These are phyloP conservation scores for Cercophora samala DNA, from an alignment of 495 filamentous ascomycete species.

Conservation along the genomic window DNA sequence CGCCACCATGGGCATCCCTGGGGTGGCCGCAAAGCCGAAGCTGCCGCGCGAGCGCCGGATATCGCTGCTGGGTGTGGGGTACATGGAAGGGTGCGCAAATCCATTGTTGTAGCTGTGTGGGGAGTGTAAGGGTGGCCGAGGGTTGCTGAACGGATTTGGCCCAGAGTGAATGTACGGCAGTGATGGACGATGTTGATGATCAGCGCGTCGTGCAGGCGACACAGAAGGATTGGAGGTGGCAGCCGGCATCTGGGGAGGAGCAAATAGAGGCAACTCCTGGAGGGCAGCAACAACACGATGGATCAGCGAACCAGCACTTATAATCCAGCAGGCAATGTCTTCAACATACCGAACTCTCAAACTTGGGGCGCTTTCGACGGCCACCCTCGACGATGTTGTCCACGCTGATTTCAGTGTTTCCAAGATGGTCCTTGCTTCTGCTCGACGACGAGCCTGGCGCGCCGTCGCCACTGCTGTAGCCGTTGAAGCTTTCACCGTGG, in stretches of 20 bases:
- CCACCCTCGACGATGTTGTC: constrained; percentile 98
- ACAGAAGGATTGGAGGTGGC: constrained; percentile 86
- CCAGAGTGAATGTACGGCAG: constrained; percentile 68
- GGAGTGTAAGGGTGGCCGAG: constrained; percentile 64
- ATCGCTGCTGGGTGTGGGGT: constrained; percentile 57
- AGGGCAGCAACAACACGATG: constrained; percentile 14
- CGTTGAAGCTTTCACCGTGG: constrained; percentile 61
- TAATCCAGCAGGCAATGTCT: background rate
- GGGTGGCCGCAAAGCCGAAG: constrained; percentile 45
- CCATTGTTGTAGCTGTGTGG: constrained; percentile 68
- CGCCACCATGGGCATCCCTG: constrained; percentile 61
- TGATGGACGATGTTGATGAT: constrained; percentile 50
- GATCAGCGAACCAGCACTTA: constrained; percentile 16
- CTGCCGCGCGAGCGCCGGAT: constrained; percentile 66
- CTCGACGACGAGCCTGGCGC: constrained; percentile 70
- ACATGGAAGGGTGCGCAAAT: constrained; percentile 43
- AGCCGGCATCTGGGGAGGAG: constrained; percentile 86
- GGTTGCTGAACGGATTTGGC: constrained; percentile 70
- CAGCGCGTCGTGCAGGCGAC: constrained; percentile 77
- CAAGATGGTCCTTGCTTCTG: constrained; percentile 73
- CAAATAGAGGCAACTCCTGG: constrained; percentile 92
- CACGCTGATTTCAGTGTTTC: constrained; percentile 94
- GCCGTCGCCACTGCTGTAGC: constrained; percentile 78
- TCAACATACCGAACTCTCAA: constrained; percentile 85
- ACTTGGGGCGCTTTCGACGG: constrained; percentile 91